A percentile compares a stretch with the other conserved stretches of the same genome.
Conservation (phyloP, 345 rosid species). For the Brassica rapa region DNA sequence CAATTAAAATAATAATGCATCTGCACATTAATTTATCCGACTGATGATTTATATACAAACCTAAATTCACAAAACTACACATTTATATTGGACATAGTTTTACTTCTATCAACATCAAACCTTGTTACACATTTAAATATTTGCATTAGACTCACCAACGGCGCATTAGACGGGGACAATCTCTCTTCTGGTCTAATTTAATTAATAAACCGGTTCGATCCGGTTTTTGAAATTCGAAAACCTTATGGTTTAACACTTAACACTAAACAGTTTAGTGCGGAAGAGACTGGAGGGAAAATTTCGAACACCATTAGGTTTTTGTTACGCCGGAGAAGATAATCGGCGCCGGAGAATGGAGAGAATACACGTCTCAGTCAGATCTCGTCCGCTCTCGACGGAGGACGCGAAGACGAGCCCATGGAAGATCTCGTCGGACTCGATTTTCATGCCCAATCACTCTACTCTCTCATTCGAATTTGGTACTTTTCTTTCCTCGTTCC, state of each 20-base stretch:
- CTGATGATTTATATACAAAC: no score
- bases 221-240: constrained; percentile 16
- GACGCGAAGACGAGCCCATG: constrained; percentile 82
- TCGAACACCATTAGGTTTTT: constrained; percentile 32
- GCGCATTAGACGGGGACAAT: background rate
- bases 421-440: constrained; percentile 68
- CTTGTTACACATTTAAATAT: no score
- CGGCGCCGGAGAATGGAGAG: constrained; percentile 68
- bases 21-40: no score
- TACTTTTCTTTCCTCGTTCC: constrained; percentile 17
- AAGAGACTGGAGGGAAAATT: constrained; percentile 37
- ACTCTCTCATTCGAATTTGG: constrained; percentile 75
- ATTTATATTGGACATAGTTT: no score
- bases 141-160: background rate
- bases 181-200: background rate
- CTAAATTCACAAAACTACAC: no score
- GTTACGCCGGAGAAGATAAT: constrained; percentile 36
- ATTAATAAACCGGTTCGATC: constrained; percentile 23
- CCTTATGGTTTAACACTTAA: background rate
- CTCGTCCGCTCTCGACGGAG: constrained; percentile 77
- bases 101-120: no score
- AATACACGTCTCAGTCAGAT: constrained; percentile 77
- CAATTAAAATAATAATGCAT: no score
- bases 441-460: constrained; percentile 57
- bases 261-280: background rate